Percentiles rank a stretch among this genome's conserved stretches.
phyloP scores from a whole-genome alignment of 306 rosid species.

The Medicago ruthenica region DNA sequence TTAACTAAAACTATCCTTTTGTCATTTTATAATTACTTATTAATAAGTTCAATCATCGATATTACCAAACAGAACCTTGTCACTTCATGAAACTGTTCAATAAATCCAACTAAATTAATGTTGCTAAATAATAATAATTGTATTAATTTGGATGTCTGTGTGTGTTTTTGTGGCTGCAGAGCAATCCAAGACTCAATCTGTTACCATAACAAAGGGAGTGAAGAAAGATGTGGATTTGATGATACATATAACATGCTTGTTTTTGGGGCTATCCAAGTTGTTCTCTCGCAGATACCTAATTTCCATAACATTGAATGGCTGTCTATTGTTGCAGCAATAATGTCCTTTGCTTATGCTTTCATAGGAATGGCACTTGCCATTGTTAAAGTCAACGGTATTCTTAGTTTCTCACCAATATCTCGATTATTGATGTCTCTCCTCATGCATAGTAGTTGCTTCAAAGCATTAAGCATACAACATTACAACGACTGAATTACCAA shows the following conservation, averaged over 20 bases:
- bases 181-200: constrained; percentile 56
- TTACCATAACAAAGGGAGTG: constrained; percentile 45
- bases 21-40: no score
- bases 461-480: not conserved
- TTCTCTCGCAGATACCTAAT: constrained; percentile 80
- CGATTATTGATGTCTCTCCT: constrained; percentile 5
- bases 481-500: not conserved
- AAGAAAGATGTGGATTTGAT: constrained; percentile 43
- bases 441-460: not conserved
- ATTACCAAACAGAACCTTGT: not conserved
- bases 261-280: constrained; percentile 63
- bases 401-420: constrained; percentile 1
- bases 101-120: constrained; percentile 22
- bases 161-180: constrained; percentile 47
- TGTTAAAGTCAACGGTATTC: constrained; percentile 48
- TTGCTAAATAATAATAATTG: not conserved
- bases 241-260: constrained; percentile 58
- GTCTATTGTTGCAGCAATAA: constrained; percentile 75
- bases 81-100: not conserved
- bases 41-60: no score
- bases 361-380: constrained; percentile 69
- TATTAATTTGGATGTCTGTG: constrained; percentile 11
- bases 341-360: constrained; percentile 75
- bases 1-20: no score
- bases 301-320: constrained; percentile 77